A percentile compares a stretch with the other conserved stretches of the same genome.
These are phyloP conservation scores for Beauveria pseudobassiana DNA, from an alignment of 2,329 filamentous ascomycete genomes.

Conservation along the genomic window DNA sequence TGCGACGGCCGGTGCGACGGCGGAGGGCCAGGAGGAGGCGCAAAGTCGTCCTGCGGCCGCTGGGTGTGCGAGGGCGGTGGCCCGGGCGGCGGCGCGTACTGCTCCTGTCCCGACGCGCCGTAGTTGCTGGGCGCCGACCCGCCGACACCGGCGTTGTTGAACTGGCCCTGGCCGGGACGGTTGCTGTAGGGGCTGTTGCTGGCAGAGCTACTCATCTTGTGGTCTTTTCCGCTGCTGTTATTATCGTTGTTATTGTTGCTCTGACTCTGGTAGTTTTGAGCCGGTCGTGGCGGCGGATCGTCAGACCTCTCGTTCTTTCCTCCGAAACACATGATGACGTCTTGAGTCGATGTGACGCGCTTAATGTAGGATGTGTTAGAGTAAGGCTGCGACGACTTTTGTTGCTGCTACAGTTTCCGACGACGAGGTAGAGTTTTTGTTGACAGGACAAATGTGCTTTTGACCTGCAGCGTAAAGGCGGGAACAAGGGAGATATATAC, in stretches of 20 bases:
- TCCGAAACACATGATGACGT: slow-evolving; percentile 42
- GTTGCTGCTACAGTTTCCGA: neutral
- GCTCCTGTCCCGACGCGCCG: neutral
- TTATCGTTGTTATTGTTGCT: neutral
- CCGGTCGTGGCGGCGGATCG: slow-evolving; percentile 34
- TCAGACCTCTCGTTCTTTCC: slow-evolving; percentile 32
- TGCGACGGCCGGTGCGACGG: slow-evolving; percentile 17
- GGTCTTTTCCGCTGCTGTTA: slow-evolving; percentile 11
- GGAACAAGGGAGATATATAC: neutral
- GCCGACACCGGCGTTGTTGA: neutral
- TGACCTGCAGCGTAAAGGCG: neutral
- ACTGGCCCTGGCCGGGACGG: slow-evolving; percentile 11
- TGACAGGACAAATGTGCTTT: neutral
- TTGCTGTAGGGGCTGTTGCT: slow-evolving; percentile 11
- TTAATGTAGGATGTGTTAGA: neutral
- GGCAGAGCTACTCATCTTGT: slow-evolving; percentile 9
- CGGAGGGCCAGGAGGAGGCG: slow-evolving; percentile 30
- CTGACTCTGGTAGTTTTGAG: slow-evolving; percentile 17
- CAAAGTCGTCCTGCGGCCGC: slow-evolving; percentile 13
- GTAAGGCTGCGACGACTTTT: neutral
- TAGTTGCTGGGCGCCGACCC: neutral
- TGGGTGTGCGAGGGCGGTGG: slow-evolving; percentile 20
- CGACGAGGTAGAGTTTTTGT: neutral
- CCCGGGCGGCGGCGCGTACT: slow-evolving; percentile 23
- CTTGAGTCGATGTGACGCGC: neutral